Percentiles rank a stretch among this genome's conserved stretches.
Evolutionary conservation across 108 stramenopile genomes (phyloP).

Genomic region (Hondaea fermentalgiana): DNA sequence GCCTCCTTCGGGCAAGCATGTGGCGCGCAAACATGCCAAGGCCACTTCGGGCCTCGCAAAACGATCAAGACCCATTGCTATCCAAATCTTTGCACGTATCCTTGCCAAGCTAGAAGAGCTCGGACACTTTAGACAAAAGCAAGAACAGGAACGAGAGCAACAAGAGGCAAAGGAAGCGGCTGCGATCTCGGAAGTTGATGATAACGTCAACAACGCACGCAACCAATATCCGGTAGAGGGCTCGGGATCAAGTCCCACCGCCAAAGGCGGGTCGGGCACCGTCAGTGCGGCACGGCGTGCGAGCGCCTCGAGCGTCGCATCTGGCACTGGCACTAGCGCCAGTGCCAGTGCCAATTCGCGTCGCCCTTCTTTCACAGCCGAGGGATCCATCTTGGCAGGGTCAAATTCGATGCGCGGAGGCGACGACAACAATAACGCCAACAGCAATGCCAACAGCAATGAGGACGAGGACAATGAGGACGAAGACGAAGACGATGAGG

Average conservation of each 20-base stretch:
- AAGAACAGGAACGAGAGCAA: background rate
- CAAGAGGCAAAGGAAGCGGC: background rate
- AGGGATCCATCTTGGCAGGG: background rate
- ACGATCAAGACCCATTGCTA: background rate
- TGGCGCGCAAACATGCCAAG: background rate
- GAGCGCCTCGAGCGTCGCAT: too few species aligned
- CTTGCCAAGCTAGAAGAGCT: background rate
- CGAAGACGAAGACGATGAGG: background rate
- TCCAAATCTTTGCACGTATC: background rate
- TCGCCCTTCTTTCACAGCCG: background rate
- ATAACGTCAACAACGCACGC: too few species aligned
- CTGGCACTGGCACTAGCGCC: too few species aligned
- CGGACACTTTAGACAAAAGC: background rate
- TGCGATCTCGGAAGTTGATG: too few species aligned
- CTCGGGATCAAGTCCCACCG: too few species aligned
- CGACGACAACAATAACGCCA: background rate
- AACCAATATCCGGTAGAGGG: too few species aligned
- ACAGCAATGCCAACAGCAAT: background rate
- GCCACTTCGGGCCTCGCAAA: background rate
- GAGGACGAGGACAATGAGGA: background rate
- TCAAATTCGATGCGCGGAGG: background rate
- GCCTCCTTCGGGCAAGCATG: background rate
- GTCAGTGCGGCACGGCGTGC: too few species aligned
- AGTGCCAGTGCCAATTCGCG: too few species aligned
- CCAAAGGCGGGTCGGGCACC: too few species aligned